Conservation (phyloP, 352 stramenopile genomes). For the Thalassiosira hispida region DNA sequence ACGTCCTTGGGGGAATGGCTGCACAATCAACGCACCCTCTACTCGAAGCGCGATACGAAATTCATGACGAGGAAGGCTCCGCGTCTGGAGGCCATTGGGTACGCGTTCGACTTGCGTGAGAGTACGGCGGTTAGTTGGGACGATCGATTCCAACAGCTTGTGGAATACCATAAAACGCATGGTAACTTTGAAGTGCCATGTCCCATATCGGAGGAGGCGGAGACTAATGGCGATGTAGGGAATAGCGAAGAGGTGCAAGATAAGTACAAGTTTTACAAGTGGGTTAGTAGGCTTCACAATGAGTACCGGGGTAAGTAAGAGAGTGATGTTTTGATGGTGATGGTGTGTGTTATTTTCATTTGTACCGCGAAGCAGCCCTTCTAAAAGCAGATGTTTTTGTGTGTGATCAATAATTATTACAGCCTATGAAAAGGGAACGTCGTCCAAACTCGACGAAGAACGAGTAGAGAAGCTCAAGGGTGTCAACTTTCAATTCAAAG, state of each 20-base stretch:
- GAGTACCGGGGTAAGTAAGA: constrained; percentile 17
- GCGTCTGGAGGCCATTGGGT: constrained; percentile 6
- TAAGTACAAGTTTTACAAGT: constrained; percentile 22
- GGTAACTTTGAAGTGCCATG: constrained; percentile 27
- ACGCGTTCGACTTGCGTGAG: constrained; percentile 8
- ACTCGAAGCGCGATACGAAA: constrained; percentile 11
- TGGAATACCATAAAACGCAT: neutral
- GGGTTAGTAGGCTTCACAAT: constrained; percentile 14
- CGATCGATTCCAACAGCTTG: constrained; percentile 20
- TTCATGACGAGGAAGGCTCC: constrained; percentile 24
- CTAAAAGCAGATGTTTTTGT: neutral
- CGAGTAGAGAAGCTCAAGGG: constrained; percentile 16
- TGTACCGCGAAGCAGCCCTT: too few relatives aligned
- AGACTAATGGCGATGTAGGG: neutral
- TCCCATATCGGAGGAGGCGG: neutral
- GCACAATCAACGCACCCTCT: constrained; percentile 46
- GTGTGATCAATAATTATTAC: neutral
- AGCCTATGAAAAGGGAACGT: constrained; percentile 17
- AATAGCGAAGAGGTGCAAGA: neutral
- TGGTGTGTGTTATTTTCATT: too few relatives aligned
- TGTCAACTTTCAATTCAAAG: constrained; percentile 21
- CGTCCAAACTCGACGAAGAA: constrained; percentile 17
- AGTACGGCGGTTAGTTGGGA: constrained; percentile 23
- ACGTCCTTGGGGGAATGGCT: constrained; percentile 54
- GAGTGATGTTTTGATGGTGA: neutral